These are phyloP conservation scores for Pelargonium cotyledonis DNA, from an alignment of 441 rosid genomes.

Conservation along the genomic window DNA sequence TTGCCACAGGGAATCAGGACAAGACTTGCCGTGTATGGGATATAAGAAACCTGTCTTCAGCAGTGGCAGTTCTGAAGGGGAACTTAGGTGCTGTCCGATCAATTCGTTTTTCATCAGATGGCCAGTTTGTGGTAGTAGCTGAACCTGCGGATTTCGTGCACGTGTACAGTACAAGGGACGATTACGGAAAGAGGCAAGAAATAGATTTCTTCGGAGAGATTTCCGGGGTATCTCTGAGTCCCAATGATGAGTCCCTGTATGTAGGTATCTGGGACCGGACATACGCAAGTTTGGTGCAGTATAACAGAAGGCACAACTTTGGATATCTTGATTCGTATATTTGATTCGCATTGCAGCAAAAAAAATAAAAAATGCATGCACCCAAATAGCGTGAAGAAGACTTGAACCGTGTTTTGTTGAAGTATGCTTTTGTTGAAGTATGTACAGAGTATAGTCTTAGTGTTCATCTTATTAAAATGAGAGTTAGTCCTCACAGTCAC, in stretches of 20 bases:
- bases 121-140: conserved; percentile 30
- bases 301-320: conserved; percentile 36
- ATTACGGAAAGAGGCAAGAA: conserved; percentile 26
- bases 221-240: conserved; percentile 34
- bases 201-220: conserved; percentile 39
- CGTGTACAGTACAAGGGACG: conserved; percentile 28
- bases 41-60: conserved; percentile 24
- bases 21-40: conserved; percentile 40
- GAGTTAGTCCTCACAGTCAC: too few relatives aligned
- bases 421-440: too few relatives aligned
- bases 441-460: too few relatives aligned
- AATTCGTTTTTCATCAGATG: conserved; percentile 31
- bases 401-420: too few relatives aligned
- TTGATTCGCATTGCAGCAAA: conserved; percentile 15
- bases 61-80: conserved; percentile 29
- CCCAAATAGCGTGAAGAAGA: too few relatives aligned
- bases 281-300: conserved; percentile 33
- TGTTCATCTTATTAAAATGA: too few relatives aligned
- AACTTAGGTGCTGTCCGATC: conserved; percentile 34
- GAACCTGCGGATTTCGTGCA: conserved; percentile 39
- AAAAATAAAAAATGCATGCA: too few relatives aligned
- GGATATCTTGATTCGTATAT: conserved; percentile 44
- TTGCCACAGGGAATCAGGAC: conserved; percentile 38
- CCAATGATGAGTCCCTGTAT: conserved; percentile 31
- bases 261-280: conserved; percentile 38